Conservation (phyloP, 2,329 filamentous ascomycete species). For the Colletotrichum karsti region DNA sequence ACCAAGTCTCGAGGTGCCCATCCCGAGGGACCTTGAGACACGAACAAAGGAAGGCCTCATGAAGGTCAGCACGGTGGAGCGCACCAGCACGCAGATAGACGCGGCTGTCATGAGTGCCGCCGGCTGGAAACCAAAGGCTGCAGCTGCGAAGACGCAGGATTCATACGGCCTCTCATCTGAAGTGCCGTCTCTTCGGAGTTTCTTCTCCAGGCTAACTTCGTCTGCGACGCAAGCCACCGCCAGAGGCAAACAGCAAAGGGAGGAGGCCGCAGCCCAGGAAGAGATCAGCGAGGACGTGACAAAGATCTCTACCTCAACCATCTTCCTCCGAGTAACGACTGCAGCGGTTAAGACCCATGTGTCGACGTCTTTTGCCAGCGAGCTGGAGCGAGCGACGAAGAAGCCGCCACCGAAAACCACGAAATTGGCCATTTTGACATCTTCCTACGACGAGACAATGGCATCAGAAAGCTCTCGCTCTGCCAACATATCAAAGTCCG, state of each 20-base stretch:
- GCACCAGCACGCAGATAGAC: constrained; percentile 91
- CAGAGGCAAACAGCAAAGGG: constrained; percentile 65
- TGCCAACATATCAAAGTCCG: constrained; percentile 61
- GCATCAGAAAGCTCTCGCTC: constrained; percentile 67
- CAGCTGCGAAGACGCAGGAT: constrained; percentile 54
- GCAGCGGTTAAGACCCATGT: constrained; percentile 84
- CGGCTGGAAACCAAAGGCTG: constrained; percentile 76
- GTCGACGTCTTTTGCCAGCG: constrained; percentile 75
- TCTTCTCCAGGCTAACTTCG: constrained; percentile 81
- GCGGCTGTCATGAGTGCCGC: constrained; percentile 88
- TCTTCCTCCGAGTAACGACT: constrained; percentile 89
- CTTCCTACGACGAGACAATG: constrained; percentile 84
- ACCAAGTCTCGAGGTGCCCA: constrained; percentile 73
- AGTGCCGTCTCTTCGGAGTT: constrained; percentile 74
- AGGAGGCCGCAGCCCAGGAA: constrained; percentile 71
- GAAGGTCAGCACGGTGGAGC: constrained; percentile 82
- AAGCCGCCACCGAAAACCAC: constrained; percentile 93
- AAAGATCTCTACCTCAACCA: constrained; percentile 75
- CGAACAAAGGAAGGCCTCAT: constrained; percentile 89
- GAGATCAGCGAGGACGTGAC: constrained; percentile 76
- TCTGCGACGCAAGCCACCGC: constrained; percentile 57
- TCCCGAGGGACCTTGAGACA: constrained; percentile 83
- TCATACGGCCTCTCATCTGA: constrained; percentile 60
- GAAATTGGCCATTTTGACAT: constrained; percentile 86
- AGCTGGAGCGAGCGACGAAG: constrained; percentile 95